Evolutionary conservation across 441 rosid species (phyloP).

Genomic region (Syzygium syzygioides): DNA sequence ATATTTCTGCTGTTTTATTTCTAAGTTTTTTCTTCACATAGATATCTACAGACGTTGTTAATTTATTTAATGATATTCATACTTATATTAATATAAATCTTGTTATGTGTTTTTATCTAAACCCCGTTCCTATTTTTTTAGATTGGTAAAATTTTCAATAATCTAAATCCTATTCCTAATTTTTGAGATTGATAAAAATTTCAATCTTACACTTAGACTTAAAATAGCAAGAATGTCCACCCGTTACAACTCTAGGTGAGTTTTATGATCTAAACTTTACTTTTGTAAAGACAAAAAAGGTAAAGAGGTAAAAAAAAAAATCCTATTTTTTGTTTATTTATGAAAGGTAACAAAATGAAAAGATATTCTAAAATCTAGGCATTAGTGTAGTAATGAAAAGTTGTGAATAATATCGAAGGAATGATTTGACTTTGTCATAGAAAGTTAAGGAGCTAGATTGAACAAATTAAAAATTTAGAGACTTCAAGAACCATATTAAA

Average conservation of each 20-base stretch:
- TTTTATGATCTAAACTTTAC: not conserved
- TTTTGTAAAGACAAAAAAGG: not conserved
- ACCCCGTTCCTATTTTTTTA: not conserved
- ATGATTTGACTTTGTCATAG: not conserved
- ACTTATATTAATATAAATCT: too few relatives aligned
- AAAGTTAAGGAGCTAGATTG: not conserved
- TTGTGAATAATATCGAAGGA: not conserved
- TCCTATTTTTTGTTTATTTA: not conserved
- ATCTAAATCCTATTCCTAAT: not conserved
- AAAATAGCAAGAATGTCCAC: not conserved
- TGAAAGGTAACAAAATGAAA: not conserved
- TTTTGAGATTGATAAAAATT: not conserved
- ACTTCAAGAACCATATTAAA: rapidly evolving
- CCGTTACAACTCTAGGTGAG: not conserved
- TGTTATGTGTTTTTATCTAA: not conserved
- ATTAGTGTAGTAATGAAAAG: not conserved
- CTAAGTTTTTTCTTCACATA: not conserved
- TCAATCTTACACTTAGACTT: not conserved
- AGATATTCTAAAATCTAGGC: not conserved
- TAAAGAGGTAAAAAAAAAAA: not conserved
- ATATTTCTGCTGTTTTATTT: not conserved
- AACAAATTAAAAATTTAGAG: too few relatives aligned
- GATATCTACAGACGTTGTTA: not conserved
- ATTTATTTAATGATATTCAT: too few relatives aligned
- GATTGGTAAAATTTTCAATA: not conserved